These are phyloP conservation scores for Backusella tarrabulga DNA, from an alignment of 192 early-diverging fungal genomes.

Conservation along the genomic window DNA sequence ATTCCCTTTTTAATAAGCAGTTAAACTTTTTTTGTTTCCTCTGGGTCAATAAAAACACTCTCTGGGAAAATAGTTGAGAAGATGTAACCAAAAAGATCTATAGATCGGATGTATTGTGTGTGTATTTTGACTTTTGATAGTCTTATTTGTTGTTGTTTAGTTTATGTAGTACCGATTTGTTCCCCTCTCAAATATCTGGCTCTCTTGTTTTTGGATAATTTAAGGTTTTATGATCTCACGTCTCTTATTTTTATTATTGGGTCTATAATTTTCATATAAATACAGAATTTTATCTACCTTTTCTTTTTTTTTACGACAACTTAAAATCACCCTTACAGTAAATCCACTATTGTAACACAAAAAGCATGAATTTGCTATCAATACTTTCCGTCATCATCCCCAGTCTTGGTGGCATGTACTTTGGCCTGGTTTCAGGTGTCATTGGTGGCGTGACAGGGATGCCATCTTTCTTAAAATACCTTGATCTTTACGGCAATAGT, in stretches of 20 bases:
- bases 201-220: neutral
- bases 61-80: neutral
- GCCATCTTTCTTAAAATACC: neutral
- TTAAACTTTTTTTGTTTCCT: neutral
- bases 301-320: neutral
- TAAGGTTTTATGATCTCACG: neutral
- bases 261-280: neutral
- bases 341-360: neutral
- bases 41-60: neutral
- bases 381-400: neutral
- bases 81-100: constrained; percentile 4
- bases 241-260: neutral
- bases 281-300: neutral
- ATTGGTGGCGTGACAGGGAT: neutral
- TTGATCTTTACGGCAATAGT: neutral
- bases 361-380: constrained; percentile 6
- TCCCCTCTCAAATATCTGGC: neutral
- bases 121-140: neutral
- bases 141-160: neutral
- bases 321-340: neutral
- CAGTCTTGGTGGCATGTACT: neutral
- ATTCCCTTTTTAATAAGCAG: neutral
- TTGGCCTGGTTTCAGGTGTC: neutral
- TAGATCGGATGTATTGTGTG: neutral
- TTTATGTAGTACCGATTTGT: neutral